These are phyloP conservation scores for Plasmodium reichenowi DNA, from an alignment of 169 alveolate genomes.

Conservation along the genomic window DNA sequence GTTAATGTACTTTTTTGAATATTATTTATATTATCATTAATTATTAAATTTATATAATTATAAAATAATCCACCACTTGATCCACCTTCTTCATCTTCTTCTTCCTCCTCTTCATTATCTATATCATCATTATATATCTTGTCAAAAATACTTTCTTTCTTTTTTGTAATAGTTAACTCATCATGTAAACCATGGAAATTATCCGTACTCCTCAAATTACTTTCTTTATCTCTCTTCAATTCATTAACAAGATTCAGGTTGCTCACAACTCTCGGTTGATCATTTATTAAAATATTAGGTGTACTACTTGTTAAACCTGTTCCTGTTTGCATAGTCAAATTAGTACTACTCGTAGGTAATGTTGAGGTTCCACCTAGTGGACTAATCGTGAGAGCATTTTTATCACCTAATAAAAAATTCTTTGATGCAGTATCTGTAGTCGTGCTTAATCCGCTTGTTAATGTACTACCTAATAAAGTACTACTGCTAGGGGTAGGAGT, in stretches of 20 bases:
- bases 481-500: background rate
- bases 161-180: conserved; percentile 48
- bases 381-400: background rate
- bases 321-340: background rate
- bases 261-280: background rate
- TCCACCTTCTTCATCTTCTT: conserved; percentile 13
- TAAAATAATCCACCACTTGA: conserved; percentile 12
- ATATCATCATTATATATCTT: conserved; percentile 41
- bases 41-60: conserved; percentile 68
- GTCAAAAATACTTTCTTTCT: conserved; percentile 37
- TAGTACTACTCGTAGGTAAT: no score
- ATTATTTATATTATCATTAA: conserved; percentile 72
- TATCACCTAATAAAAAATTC: conserved; percentile 14
- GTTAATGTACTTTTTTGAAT: conserved; percentile 74
- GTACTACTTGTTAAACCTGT: conserved; percentile 7
- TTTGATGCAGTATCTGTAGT: background rate
- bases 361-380: background rate
- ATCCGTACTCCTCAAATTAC: background rate
- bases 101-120: conserved; percentile 25
- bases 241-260: background rate
- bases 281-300: conserved; percentile 4
- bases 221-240: conserved; percentile 35
- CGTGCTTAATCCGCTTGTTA: background rate
- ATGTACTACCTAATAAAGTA: background rate
- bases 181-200: conserved; percentile 9